Conservation (phyloP, 768 basidiomycete genomes). For the Mycena leptocephala region DNA sequence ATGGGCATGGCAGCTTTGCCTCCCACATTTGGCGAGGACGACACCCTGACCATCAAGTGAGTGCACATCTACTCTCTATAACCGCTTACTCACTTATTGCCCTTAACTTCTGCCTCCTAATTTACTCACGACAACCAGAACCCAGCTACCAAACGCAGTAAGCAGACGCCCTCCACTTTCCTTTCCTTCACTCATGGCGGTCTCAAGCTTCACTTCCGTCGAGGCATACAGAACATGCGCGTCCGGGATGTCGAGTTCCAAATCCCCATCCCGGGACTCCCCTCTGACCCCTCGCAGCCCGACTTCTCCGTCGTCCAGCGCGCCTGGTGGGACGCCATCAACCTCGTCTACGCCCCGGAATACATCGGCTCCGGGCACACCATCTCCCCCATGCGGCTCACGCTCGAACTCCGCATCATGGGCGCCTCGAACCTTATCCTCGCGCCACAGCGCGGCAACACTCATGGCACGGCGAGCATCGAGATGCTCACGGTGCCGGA, state of each 20-base stretch:
- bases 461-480: constrained; percentile 38
- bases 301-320: constrained; percentile 40
- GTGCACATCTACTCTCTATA: neutral
- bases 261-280: constrained; percentile 30
- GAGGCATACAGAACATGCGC: constrained; percentile 41
- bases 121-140: neutral
- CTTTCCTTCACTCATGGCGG: neutral
- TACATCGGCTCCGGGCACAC: too few species aligned
- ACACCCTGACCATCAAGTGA: constrained; percentile 9
- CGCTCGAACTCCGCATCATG: constrained; percentile 47
- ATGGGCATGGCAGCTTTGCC: constrained; percentile 6
- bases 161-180: neutral
- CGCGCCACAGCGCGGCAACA: constrained; percentile 44
- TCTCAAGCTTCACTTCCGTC: constrained; percentile 6
- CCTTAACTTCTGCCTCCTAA: too few species aligned
- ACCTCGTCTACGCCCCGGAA: too few species aligned
- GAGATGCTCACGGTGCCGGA: constrained; percentile 47
- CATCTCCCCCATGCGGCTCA: too few species aligned
- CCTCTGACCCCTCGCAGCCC: constrained; percentile 23
- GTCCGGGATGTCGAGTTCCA: constrained; percentile 42
- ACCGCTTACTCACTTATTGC: neutral
- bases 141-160: too few species aligned
- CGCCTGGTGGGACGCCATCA: constrained; percentile 41
- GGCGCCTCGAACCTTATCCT: constrained; percentile 42
- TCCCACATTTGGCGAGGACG: neutral